Percentiles rank a stretch among this genome's conserved stretches.
These are phyloP conservation scores for Serendipita sp. DNA, from an alignment of 1,284 basidiomycete genomes.

Conservation along the genomic window DNA sequence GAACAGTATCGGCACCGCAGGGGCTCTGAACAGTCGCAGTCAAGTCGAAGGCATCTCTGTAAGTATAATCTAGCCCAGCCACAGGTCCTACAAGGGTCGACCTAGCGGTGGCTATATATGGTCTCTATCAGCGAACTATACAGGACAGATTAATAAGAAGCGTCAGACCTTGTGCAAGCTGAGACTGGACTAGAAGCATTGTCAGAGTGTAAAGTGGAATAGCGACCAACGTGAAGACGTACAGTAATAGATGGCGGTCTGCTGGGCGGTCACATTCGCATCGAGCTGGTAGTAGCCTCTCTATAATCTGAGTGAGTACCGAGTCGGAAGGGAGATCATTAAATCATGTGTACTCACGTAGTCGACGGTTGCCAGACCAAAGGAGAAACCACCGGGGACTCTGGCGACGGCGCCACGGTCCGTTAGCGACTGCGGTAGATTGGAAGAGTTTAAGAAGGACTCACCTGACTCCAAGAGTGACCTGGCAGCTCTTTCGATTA, in stretches of 20 bases:
- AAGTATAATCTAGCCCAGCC: neutral
- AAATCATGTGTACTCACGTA: neutral
- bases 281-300: neutral
- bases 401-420: neutral
- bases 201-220: neutral
- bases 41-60: neutral
- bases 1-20: neutral
- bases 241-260: neutral
- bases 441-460: neutral
- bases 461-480: neutral
- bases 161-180: neutral
- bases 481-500: neutral
- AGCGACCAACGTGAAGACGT: neutral
- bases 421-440: neutral
- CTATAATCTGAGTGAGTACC: neutral
- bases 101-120: neutral
- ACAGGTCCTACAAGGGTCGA: neutral
- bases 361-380: neutral
- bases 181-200: neutral
- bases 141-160: neutral
- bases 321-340: neutral
- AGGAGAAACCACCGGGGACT: constrained; percentile 4
- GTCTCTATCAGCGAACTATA: neutral
- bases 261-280: neutral
- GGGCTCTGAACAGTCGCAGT: neutral